Base-by-base conservation (phyloP, 495 filamentous ascomycete species). In the Talaromyces thailandensis region DNA sequence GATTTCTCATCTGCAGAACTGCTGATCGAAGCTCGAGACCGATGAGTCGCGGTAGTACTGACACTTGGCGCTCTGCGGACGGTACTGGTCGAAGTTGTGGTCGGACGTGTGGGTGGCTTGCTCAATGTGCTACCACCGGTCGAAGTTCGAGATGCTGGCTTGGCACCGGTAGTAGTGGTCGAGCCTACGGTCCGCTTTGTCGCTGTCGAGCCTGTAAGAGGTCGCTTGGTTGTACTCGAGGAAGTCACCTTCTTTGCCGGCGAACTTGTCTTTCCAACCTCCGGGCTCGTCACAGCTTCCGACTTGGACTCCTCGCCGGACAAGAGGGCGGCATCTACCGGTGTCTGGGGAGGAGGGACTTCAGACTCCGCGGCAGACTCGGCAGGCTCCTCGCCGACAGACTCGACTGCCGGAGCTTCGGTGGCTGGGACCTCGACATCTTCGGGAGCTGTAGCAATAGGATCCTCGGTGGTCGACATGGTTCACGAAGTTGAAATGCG, bases 1-100 rank as follows among this genome's bases (percentile, higher is more conserved):
- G 74, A 64, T 62, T 77, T 81, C 62, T 81, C 78, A 63, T 81
- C 78, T 6, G 76, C 76, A n/a, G 76, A 79, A 66, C 78, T 79
- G 63, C 76, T 77, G 53, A 79, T 66, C 5, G 78, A 81, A 6
- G 73, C 71, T 6, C 76, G 75, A 32, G 78, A 77, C 14, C 76
- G 73, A 45, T 81, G 78, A 26, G 75, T 73, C 23, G 73, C 70
- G 9, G 75, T 77, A 4, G 77, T 73, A 16, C 68, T 72, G 64
- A 72, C 71, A 63, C 76, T 64, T 1, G 75, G 72, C 2, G 76
- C 73, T 61, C 75, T 76, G 28, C 78, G 75, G n/a, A 65, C 64
- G 12, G 72, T 70, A 4, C 75, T 67, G 5, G 72, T 69, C 1
- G 75, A 65, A 2, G 76, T 76, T 25, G 75, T 73, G 3, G 73